Conservation (phyloP, 768 basidiomycete genomes). For the Suillus subaureus region DNA sequence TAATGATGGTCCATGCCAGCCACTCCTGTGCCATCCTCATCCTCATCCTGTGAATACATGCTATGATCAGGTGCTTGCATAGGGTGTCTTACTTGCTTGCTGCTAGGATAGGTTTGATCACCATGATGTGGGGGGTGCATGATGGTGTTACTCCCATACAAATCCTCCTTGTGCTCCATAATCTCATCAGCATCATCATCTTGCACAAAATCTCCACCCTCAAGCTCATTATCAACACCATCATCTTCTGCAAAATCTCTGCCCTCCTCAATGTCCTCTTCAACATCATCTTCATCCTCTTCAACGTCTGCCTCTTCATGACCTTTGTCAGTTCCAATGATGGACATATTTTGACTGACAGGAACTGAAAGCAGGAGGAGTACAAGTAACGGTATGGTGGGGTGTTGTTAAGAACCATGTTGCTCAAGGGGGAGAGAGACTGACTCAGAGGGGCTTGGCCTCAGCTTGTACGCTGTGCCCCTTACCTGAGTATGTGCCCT, state of each 20-base stretch:
- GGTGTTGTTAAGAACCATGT: too few species aligned
- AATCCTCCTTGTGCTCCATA: background rate
- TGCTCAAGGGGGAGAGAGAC: too few species aligned
- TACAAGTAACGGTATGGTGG: background rate
- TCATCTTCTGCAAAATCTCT: background rate
- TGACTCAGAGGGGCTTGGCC: too few species aligned
- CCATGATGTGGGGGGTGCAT: background rate
- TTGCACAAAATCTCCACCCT: too few species aligned
- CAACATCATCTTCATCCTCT: background rate
- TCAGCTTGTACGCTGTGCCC: too few species aligned
- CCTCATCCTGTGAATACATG: background rate
- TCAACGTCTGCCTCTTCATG: background rate
- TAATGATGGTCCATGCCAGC: background rate
- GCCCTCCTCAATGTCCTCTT: background rate
- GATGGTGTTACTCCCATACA: background rate
- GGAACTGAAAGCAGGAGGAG: background rate
- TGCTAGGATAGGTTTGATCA: background rate
- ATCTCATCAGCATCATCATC: too few species aligned
- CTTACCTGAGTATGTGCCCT: too few species aligned
- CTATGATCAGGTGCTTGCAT: background rate
- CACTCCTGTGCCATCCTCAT: background rate
- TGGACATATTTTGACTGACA: background rate
- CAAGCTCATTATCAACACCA: background rate
- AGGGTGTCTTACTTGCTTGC: background rate
- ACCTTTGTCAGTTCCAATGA: background rate